A percentile compares a stretch with the other conserved stretches of the same genome.
These are phyloP conservation scores for Phylloporus sp. DNA, from an alignment of 768 basidiomycete species.

Conservation along the genomic window DNA sequence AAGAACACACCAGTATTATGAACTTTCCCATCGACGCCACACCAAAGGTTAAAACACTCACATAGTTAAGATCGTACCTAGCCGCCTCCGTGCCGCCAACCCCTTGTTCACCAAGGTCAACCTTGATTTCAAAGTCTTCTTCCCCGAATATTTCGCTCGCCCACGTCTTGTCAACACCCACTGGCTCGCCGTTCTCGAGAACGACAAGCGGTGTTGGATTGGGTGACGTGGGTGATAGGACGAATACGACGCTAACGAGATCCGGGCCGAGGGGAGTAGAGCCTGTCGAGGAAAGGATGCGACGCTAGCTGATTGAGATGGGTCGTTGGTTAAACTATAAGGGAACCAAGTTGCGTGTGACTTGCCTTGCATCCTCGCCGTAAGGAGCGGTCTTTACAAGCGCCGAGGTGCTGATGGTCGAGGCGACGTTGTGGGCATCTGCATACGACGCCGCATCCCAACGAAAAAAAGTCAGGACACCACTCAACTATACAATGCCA, in stretches of 20 bases:
- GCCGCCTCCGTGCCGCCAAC: constrained; percentile 64
- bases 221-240: constrained; percentile 59
- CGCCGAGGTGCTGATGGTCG: constrained; percentile 86
- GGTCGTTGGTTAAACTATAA: neutral
- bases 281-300: constrained; percentile 89
- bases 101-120: constrained; percentile 61
- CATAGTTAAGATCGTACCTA: constrained; percentile 95
- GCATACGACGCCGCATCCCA: constrained; percentile 79
- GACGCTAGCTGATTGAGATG: constrained; percentile 74
- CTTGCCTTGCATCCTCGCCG: constrained; percentile 92
- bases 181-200: constrained; percentile 91
- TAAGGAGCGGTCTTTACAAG: constrained; percentile 95
- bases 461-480: no score
- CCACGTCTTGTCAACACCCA: constrained; percentile 77
- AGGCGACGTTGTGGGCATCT: constrained; percentile 88
- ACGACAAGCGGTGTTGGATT: constrained; percentile 53
- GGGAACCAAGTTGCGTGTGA: neutral
- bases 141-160: constrained; percentile 76
- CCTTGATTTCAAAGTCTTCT: constrained; percentile 80
- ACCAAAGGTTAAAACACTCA: constrained; percentile 43
- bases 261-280: constrained; percentile 71
- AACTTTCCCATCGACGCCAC: no score
- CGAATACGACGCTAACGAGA: constrained; percentile 81
- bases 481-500: no score
- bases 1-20: constrained; percentile 4